Percentiles rank a stretch among this genome's conserved stretches.
Evolutionary conservation across 2,329 filamentous ascomycete genomes (phyloP).

Genomic region (Fusarium praegraminearum): DNA sequence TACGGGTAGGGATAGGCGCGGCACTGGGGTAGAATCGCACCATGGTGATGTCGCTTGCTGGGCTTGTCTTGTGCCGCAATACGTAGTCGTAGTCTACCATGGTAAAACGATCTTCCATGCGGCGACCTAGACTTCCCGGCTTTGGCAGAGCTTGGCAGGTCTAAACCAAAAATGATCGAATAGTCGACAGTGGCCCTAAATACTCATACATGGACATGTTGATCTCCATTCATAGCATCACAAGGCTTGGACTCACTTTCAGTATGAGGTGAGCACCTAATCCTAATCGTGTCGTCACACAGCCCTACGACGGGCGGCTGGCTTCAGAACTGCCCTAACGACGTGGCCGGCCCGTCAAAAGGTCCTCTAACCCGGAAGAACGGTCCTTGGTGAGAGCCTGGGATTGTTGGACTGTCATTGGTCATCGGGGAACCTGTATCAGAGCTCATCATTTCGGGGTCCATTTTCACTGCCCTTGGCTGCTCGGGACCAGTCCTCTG

Average conservation of each 20-base stretch:
- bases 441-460: slow-evolving; percentile 25
- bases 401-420: slow-evolving; percentile 34
- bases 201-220: background rate
- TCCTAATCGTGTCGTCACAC: slow-evolving; percentile 45
- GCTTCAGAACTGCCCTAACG: slow-evolving; percentile 29
- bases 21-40: slow-evolving; percentile 28
- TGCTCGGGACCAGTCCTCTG: slow-evolving; percentile 4
- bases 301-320: slow-evolving; percentile 48
- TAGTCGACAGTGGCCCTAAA: slow-evolving; percentile 22
- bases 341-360: slow-evolving; percentile 43
- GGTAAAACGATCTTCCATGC: slow-evolving; percentile 11
- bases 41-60: slow-evolving; percentile 30
- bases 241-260: slow-evolving; percentile 4
- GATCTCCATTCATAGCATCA: slow-evolving; percentile 11
- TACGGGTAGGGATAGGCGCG: slow-evolving; percentile 22
- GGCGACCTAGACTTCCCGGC: background rate
- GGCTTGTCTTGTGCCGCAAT: slow-evolving; percentile 1
- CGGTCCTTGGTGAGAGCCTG: slow-evolving; percentile 39
- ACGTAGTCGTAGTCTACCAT: background rate
- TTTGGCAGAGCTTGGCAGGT: background rate
- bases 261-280: slow-evolving; percentile 8
- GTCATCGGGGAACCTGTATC: slow-evolving; percentile 11
- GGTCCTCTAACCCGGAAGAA: slow-evolving; percentile 35
- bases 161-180: slow-evolving; percentile 31
- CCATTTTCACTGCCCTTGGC: slow-evolving; percentile 3